Evolutionary conservation across 768 basidiomycete species (phyloP).

Genomic region (Boletus subparvulus): DNA sequence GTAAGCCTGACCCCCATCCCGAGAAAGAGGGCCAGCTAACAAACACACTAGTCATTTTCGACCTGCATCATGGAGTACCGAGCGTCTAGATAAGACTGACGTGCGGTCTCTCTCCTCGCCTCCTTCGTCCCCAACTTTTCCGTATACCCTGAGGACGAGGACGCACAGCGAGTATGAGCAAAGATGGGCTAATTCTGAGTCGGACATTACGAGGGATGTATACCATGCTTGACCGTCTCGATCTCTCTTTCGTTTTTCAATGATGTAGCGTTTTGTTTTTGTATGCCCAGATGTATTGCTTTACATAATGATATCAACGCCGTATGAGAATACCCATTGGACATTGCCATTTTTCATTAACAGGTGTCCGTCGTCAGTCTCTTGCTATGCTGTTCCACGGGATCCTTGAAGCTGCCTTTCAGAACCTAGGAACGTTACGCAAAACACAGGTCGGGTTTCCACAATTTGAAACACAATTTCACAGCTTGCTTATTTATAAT

Average conservation of each 20-base stretch:
- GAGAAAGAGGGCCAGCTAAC: slow-evolving; percentile 3
- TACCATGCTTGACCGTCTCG: slow-evolving; percentile 13
- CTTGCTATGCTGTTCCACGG: not conserved
- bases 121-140: slow-evolving; percentile 3
- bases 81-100: not conserved
- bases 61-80: not conserved
- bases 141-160: not conserved
- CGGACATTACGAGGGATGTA: slow-evolving; percentile 17
- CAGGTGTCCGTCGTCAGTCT: too few relatives aligned
- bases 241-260: not conserved
- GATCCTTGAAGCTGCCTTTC: too few relatives aligned
- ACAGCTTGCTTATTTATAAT: too few relatives aligned
- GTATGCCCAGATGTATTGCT: slow-evolving; percentile 11
- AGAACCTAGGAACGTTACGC: too few relatives aligned
- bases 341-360: not conserved
- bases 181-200: slow-evolving; percentile 28
- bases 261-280: not conserved
- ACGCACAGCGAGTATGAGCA: slow-evolving; percentile 5
- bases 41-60: slow-evolving; percentile 10
- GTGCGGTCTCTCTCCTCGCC: not conserved
- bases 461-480: too few relatives aligned
- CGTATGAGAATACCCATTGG: not conserved
- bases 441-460: too few relatives aligned
- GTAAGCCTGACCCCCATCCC: slow-evolving; percentile 18
- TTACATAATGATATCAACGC: not conserved